Evolutionary conservation across 495 filamentous ascomycete genomes (phyloP), one percentile per base, ranked within the genome.

Genomic region (Extremus antarcticus): DNA sequence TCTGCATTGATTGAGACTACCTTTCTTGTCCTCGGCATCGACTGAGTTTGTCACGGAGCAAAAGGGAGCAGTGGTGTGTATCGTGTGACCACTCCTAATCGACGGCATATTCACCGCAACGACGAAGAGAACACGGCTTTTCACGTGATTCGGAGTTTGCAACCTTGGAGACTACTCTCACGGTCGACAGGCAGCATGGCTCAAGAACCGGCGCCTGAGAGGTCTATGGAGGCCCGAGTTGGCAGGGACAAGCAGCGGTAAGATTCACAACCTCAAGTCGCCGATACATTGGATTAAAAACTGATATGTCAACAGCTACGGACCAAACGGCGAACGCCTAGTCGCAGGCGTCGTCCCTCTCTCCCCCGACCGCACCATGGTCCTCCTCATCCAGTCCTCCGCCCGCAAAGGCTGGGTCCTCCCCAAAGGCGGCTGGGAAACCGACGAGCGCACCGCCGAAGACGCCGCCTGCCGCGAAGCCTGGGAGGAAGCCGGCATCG

Each of bases 371-470:
- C 85, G 83, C 65, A 84, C 78, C 57, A 77, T 84, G 70, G 92
- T 98, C 51, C 76, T 98, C 63, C 77, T 98, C 68, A 94, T 97
- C 63, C 87, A 95, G 71, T 95, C 90, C 43, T 88, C 85, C 50
- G 79, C 87, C 51, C 86, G 90, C 58, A 80, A 79, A 54, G 88
- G 87, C 57, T 98, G 94, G 92, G 91, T 98, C 39, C 76, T 98
- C 53, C 92, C 92, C 51, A 98, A 98, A 68, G 92, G 92, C 62
- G 92, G 92, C 52, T 98, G 94, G 87, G 92, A 98, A 70, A 84
- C 80, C 17, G 92, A 98, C 71, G 92, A 98, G 72, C 77, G 71
- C 39, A 82, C 79, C 29, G 76, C 79, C 17, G 69, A 78, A 59
- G 81, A 86, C 49, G 84, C 84, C 19, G 85, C 85, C 38, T 76